A percentile compares a stretch with the other conserved stretches of the same genome.
Evolutionary conservation across 2,329 filamentous ascomycete species (phyloP).

Genomic region (Hypomyces perniciosus): DNA sequence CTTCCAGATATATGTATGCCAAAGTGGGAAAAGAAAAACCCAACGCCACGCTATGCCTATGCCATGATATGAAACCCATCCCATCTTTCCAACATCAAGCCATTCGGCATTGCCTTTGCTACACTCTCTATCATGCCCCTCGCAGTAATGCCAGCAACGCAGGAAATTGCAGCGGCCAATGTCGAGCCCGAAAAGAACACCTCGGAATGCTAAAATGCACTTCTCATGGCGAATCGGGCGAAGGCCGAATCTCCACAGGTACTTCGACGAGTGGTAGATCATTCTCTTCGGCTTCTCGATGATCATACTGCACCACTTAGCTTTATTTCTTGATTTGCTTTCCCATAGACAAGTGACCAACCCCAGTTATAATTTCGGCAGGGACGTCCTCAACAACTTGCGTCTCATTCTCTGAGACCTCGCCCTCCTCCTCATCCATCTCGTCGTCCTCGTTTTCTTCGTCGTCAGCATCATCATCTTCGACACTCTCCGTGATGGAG

Average conservation of each 20-base stretch:
- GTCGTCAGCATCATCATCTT: slow-evolving; percentile 31
- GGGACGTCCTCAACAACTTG: slow-evolving; percentile 39
- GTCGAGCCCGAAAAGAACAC: not conserved
- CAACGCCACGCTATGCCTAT: slow-evolving; percentile 35
- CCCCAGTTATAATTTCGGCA: slow-evolving; percentile 55
- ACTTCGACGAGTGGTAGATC: slow-evolving; percentile 16
- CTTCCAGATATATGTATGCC: not conserved
- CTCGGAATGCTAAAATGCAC: not conserved
- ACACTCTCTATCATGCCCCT: not conserved
- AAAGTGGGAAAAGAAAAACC: slow-evolving; percentile 1
- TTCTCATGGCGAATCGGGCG: slow-evolving; percentile 2
- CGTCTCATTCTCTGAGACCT: slow-evolving; percentile 15
- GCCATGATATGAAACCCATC: slow-evolving; percentile 13
- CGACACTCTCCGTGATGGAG: slow-evolving; percentile 10
- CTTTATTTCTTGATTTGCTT: slow-evolving; percentile 28
- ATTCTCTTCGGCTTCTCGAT: slow-evolving; percentile 7
- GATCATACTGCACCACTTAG: slow-evolving; percentile 22
- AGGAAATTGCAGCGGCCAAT: not conserved
- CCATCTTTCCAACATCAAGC: not conserved
- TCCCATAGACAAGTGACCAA: slow-evolving; percentile 47
- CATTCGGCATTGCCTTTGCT: not conserved
- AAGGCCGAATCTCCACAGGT: slow-evolving; percentile 24
- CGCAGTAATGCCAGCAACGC: not conserved
- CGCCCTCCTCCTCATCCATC: slow-evolving; percentile 17
- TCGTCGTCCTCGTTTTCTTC: slow-evolving; percentile 22